Evolutionary conservation across 345 rosid species (phyloP).

Genomic region (Theobroma cacao): DNA sequence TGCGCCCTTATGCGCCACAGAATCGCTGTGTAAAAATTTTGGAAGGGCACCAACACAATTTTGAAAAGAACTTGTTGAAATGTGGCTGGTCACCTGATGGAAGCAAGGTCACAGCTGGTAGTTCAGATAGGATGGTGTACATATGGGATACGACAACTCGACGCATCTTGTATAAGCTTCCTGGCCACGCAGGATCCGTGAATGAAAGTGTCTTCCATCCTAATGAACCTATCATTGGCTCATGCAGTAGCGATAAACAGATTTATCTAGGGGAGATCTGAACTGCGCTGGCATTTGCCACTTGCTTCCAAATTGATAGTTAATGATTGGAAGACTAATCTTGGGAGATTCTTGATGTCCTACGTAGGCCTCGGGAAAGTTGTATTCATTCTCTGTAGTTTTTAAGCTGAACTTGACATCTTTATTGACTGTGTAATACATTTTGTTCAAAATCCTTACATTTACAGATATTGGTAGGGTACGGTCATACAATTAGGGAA

Average conservation of each 20-base stretch:
- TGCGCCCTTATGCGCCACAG: slow-evolving; percentile 97
- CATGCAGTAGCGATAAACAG: slow-evolving; percentile 94
- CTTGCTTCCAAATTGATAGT: background rate
- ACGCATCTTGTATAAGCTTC: slow-evolving; percentile 85
- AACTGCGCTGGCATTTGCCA: background rate
- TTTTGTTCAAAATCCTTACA: background rate
- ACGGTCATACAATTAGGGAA: background rate
- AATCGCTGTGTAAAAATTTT: slow-evolving; percentile 90
- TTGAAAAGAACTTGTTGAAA: slow-evolving; percentile 87
- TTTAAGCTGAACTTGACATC: background rate
- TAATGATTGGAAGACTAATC: background rate
- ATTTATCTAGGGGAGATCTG: slow-evolving; percentile 92
- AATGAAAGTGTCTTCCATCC: slow-evolving; percentile 93
- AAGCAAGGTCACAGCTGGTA: slow-evolving; percentile 92
- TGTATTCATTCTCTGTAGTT: slow-evolving; percentile 8
- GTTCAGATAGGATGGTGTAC: slow-evolving; percentile 94
- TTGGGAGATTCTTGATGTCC: background rate
- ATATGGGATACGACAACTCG: slow-evolving; percentile 95
- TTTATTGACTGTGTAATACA: background rate
- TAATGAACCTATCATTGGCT: slow-evolving; percentile 77
- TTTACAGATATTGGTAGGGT: background rate
- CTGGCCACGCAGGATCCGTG: slow-evolving; percentile 91
- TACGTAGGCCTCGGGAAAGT: background rate
- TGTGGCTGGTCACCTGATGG: slow-evolving; percentile 97
- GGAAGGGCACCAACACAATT: slow-evolving; percentile 97